Evolutionary conservation across 208 protist genomes (phyloP), one percentile per base, ranked within the genome.

Genomic region (Novymonas esmeraldas): DNA sequence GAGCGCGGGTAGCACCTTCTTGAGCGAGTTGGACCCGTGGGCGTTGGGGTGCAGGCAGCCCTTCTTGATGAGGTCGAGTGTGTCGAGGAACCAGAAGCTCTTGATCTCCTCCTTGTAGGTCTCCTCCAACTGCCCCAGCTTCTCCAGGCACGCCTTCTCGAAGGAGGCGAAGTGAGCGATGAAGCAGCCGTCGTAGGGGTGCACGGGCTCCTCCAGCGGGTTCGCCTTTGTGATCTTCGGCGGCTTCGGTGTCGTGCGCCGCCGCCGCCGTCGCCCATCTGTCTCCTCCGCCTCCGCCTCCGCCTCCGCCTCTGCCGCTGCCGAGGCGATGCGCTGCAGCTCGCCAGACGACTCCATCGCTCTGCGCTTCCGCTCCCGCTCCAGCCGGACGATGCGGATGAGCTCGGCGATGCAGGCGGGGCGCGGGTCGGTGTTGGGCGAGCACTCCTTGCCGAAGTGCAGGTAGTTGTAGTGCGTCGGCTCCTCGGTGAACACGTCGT

Each of bases 401-500:
- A 96, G 74, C 69, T 94, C 87, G n/a, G 72, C 70, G 36, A 94
- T 61, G 36, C 84, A 92, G 3, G 41, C 65, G 16, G 75, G 79
- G 9, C 91, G 77, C 4, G 91, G 91, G 70, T 96, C 91, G 18
- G 67, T 75, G 77, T 92, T 96, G 7, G 88, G 88, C 28, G 81
- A 93, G 70, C 89, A 95, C 14, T 79, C 87, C 42, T 93, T 91
- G 5, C 89, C 91, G 65, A 96, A 94, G 73, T 96, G 89, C 13
- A 96, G 64, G 51, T 88, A 96, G 76, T 96, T 87, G 64, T 94
- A 96, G 75, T 96, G 91, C 60, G 69, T 87, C 0, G 91, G 91
- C 28, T 78, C 91, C 76, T 96, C 88, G 13, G 73, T 90, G 31
- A 96, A 78, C 10, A 96, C 74, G 72, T 96, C 87, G 42, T 90